Percentiles rank a stretch among this genome's conserved stretches.
Conservation (phyloP, 345 rosid species). For the Eucalyptus brandiana region DNA sequence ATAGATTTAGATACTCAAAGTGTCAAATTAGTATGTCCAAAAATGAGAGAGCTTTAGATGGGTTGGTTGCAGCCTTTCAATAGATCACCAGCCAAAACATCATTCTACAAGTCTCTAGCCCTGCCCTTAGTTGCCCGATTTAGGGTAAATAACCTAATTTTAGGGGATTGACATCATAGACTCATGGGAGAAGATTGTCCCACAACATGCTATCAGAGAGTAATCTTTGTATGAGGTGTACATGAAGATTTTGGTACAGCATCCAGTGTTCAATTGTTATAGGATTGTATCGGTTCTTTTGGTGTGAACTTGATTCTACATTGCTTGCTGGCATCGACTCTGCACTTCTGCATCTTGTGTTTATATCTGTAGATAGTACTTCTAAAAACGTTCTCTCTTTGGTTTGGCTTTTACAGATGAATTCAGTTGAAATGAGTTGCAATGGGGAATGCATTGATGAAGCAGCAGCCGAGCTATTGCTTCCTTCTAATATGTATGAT, state of each 20-base stretch:
- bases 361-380: background rate
- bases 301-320: background rate
- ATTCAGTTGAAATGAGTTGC: constrained; percentile 6
- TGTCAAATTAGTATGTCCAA: background rate
- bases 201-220: background rate
- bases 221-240: background rate
- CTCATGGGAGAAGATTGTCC: background rate
- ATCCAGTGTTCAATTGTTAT: background rate
- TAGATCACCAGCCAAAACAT: background rate
- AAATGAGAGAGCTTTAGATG: background rate
- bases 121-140: background rate
- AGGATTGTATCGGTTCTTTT: background rate
- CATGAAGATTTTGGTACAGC: background rate
- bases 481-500: constrained; percentile 14
- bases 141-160: background rate
- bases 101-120: background rate
- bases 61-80: background rate
- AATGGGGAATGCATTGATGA: constrained; percentile 10
- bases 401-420: constrained; percentile 17
- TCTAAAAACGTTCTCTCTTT: background rate
- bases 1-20: background rate
- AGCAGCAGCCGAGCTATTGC: constrained; percentile 11
- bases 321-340: background rate
- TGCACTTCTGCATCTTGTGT: background rate
- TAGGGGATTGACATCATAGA: background rate